Conservation (phyloP, 768 basidiomycete genomes). For the Mycena capillaripes region DNA sequence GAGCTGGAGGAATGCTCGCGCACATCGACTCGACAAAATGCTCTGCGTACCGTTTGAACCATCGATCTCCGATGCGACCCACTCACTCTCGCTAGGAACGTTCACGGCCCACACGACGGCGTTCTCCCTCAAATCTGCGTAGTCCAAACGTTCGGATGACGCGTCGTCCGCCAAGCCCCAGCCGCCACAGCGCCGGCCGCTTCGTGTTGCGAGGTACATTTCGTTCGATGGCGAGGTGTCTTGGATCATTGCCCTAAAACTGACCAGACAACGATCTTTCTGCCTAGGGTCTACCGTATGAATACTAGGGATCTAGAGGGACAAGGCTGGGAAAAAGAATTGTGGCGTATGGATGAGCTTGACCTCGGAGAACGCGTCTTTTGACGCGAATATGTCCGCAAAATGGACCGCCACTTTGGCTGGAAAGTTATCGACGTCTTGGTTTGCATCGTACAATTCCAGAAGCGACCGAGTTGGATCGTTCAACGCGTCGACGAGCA, state of each 20-base stretch:
- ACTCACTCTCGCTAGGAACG: constrained; percentile 76
- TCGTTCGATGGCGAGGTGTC: constrained; percentile 83
- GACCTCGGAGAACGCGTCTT: constrained; percentile 59
- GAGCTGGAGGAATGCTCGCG: constrained; percentile 7
- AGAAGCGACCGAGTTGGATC: constrained; percentile 64
- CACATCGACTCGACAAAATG: not conserved
- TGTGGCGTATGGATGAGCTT: not conserved
- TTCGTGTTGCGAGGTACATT: constrained; percentile 71
- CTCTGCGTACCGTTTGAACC: constrained; percentile 35
- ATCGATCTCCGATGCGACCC: constrained; percentile 59
- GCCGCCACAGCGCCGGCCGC: constrained; percentile 69
- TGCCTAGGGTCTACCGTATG: constrained; percentile 60
- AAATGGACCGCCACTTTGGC: constrained; percentile 63
- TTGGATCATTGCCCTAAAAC: constrained; percentile 85
- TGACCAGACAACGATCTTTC: constrained; percentile 69
- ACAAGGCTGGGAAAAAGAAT: constrained; percentile 4
- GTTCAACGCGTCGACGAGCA: constrained; percentile 62
- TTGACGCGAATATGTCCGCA: constrained; percentile 53
- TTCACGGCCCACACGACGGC: constrained; percentile 80
- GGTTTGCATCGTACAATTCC: constrained; percentile 56
- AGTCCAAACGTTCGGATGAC: constrained; percentile 35
- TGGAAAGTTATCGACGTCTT: constrained; percentile 54
- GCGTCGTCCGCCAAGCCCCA: constrained; percentile 72
- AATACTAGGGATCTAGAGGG: constrained; percentile 70
- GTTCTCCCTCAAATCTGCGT: constrained; percentile 69